These are phyloP conservation scores for Diaporthe sp. DNA, from an alignment of 2,329 filamentous ascomycete species.

Conservation along the genomic window DNA sequence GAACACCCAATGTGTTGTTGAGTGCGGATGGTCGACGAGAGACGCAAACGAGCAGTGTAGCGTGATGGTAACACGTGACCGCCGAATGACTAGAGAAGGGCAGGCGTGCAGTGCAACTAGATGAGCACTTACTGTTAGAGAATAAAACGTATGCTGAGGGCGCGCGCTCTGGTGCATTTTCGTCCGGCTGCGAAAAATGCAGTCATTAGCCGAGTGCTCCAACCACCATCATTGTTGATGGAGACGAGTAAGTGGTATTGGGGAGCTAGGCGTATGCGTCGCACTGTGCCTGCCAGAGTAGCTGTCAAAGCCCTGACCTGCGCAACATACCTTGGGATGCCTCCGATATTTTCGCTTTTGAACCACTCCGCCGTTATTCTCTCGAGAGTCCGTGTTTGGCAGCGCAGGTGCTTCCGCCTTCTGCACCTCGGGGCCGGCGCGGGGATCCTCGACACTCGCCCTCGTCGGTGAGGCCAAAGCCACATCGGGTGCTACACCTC, in stretches of 20 bases:
- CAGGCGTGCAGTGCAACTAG: not conserved
- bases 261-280: not conserved
- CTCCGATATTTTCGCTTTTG: constrained; percentile 82
- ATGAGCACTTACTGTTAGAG: constrained; percentile 77
- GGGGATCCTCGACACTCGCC: constrained; percentile 65
- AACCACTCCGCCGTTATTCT: constrained; percentile 56
- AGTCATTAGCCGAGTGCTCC: constrained; percentile 12
- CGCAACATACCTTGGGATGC: constrained; percentile 75
- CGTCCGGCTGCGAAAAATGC: constrained; percentile 69
- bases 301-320: not conserved
- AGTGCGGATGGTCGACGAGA: too few relatives aligned
- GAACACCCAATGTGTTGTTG: not conserved
- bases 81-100: constrained; percentile 8
- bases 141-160: constrained; percentile 89
- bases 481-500: constrained; percentile 70
- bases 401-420: constrained; percentile 55
- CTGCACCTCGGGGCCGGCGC: constrained; percentile 67
- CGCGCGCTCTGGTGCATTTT: constrained; percentile 83
- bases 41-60: not conserved
- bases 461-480: constrained; percentile 64
- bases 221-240: not conserved
- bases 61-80: constrained; percentile 2
- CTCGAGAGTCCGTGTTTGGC: constrained; percentile 57
- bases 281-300: not conserved
- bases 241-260: too few relatives aligned